Evolutionary conservation across 495 filamentous ascomycete species (phyloP), one percentile per base, ranked within the genome.

Genomic region (Penicillium maclennaniae): DNA sequence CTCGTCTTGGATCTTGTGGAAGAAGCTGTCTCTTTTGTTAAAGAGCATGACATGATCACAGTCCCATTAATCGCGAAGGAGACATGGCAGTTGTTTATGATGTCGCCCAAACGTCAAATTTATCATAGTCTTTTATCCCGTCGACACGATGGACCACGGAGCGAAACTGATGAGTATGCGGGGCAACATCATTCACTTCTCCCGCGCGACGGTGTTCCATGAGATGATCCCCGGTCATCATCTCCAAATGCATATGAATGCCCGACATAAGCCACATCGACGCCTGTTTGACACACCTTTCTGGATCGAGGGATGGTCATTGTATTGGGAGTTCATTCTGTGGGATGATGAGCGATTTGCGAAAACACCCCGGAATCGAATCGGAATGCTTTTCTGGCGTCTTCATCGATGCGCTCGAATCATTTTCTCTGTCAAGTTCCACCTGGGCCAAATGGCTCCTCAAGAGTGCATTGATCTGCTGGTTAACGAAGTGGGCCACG

Each of bases 171-270:
- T 80, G 78, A 69, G 68, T 44, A 69, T 80, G 69, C 73, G 77
- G 9, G 76, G 76, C 4, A 82, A 80, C 60, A 80, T 77, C 54
- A 56, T 69, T 15, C 75, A 76, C 61, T 80, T 80, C 57, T 66
- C 74, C 1, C 72, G 76, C 6, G 74, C 76, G 4, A 80, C 75
- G 1, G 76, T 76, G 7, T 79, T 79, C 54, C 78, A 82, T 60
- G 79, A 82, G 63, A 71, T 80, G 68, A 76, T 82, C 27, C 78
- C 79, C 0, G 77, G 78, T 15, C 77, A 82, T 56, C 77, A 77
- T 46, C 61, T 82, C 27, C 79, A 82, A 50, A 53, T 73, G 37
- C 70, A 72, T 53, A 60, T 72, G 40, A 69, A 68, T 17, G 65
- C 65, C 10, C 70, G 77, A 10, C 58, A 70, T 48, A 65, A 55